Evolutionary conservation across 2,329 filamentous ascomycete species (phyloP), one percentile per base, ranked within the genome.

Genomic region (Stachybotrys chartarum): DNA sequence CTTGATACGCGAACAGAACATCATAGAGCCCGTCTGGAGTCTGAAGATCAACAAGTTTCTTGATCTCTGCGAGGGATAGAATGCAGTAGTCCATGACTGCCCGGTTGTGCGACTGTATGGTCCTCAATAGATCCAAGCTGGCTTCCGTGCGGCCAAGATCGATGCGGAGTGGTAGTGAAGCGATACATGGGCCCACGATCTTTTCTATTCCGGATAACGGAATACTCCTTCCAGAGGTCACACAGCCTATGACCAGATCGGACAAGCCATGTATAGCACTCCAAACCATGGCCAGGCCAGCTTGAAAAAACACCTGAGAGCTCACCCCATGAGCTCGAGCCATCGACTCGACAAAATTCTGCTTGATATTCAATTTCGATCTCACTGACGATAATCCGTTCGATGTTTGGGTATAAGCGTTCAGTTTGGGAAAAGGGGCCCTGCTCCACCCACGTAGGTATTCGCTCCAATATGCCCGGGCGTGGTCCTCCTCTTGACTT

Each of bases 1-100:
- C 87, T 63, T 97, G 92, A 77, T 92, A 97, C 0, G 92, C 85
- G 63, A 96, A 86, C 0, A 96, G 74, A 1, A 86, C 79, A 61
- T 96, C 89, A 61, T 93, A 96, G 0, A 96, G 70, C 1, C 72
- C 71, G 45, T 82, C 77, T 1, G 78, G 75, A 1, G 83, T 75
- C 31, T 77, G 71, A 1, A 87, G 57, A 0, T 78, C 80, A 3
- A 79, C 81, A 1, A 79, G 70, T 60, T 80, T 83, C 63, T 84
- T 86, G 60, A 96, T 89, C 2, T 91, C 83, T 1, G 82, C 73
- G 3, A 95, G 75, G 0, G 90, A 78, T 6, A 91, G 64, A 1
- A 75, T 74, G 24, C 80, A 81, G 65, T 93, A 78, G 16, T 82
- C 77, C 53, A 96, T 77, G 54, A 85, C 78, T 4, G 80, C 77